Percentiles rank a stretch among this genome's conserved stretches.
Conservation (phyloP, 345 rosid genomes). For the Combretum micranthum region DNA sequence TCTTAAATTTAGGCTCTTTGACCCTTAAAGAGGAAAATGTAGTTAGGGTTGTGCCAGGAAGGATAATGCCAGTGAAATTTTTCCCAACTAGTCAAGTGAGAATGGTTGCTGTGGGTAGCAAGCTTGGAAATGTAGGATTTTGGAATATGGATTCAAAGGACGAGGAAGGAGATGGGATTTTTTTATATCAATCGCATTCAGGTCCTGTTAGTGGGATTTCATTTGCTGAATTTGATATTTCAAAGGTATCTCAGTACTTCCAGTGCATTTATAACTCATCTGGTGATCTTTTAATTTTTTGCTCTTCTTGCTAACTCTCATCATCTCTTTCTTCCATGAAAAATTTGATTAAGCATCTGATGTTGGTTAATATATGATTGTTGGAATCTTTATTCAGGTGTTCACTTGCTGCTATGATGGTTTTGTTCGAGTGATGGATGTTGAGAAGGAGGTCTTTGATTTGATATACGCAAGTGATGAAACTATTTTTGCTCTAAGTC, state of each 20-base stretch:
- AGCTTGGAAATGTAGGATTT: slow-evolving; percentile 56
- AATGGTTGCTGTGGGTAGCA: slow-evolving; percentile 66
- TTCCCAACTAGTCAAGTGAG: slow-evolving; percentile 48
- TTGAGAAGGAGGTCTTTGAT: slow-evolving; percentile 67
- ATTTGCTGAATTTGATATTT: slow-evolving; percentile 41
- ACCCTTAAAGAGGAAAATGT: slow-evolving; percentile 47
- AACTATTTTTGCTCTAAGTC: slow-evolving; percentile 50
- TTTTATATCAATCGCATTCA: slow-evolving; percentile 47
- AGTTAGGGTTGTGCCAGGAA: slow-evolving; percentile 58
- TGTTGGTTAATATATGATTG: neutral
- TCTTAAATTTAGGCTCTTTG: slow-evolving; percentile 35
- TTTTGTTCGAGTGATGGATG: slow-evolving; percentile 63
- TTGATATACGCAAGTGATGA: slow-evolving; percentile 43
- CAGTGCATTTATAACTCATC: too few species aligned
- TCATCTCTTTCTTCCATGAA: too few species aligned
- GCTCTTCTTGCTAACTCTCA: neutral
- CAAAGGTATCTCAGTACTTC: slow-evolving; percentile 43
- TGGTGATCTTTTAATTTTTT: neutral
- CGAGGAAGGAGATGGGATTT: slow-evolving; percentile 42
- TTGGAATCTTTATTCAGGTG: slow-evolving; percentile 30
- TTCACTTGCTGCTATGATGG: slow-evolving; percentile 70
- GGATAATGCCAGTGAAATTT: slow-evolving; percentile 46
- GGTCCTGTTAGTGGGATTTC: slow-evolving; percentile 57
- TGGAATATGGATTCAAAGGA: slow-evolving; percentile 55
- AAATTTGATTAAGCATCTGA: too few species aligned